phyloP scores from a whole-genome alignment of 2,329 filamentous ascomycete genomes.

The Pseudogymnoascus sp. region DNA sequence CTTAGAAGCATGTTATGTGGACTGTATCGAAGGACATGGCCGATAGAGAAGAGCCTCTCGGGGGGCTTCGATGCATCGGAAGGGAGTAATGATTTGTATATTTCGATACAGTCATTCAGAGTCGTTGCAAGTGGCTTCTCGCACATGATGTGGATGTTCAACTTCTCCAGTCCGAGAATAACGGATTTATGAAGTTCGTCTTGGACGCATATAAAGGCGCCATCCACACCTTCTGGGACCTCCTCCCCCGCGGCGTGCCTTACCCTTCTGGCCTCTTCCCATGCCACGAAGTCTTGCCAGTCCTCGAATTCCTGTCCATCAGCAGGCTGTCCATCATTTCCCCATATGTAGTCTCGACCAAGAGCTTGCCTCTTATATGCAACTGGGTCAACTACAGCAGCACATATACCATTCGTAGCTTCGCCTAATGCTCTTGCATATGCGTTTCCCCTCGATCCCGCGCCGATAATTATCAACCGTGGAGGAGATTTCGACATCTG shows the following conservation, averaged over 20 bases:
- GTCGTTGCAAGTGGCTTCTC: slow-evolving; percentile 89
- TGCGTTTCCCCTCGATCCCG: slow-evolving; percentile 68
- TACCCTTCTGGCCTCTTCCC: slow-evolving; percentile 57
- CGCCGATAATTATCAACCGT: slow-evolving; percentile 73
- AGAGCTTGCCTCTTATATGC: slow-evolving; percentile 68
- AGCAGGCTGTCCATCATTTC: slow-evolving; percentile 34
- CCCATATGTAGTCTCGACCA: slow-evolving; percentile 69
- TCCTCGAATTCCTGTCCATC: slow-evolving; percentile 63
- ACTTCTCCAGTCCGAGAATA: slow-evolving; percentile 62
- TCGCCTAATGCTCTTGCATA: slow-evolving; percentile 65
- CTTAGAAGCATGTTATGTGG: slow-evolving; percentile 85
- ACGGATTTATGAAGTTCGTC: slow-evolving; percentile 86
- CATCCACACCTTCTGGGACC: slow-evolving; percentile 39
- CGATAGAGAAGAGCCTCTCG: slow-evolving; percentile 70
- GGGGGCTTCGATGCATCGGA: slow-evolving; percentile 29
- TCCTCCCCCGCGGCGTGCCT: slow-evolving; percentile 42
- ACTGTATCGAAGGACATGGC: slow-evolving; percentile 88
- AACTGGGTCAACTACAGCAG: slow-evolving; percentile 75
- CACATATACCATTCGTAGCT: slow-evolving; percentile 61
- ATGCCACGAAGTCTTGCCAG: slow-evolving; percentile 71
- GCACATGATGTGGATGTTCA: slow-evolving; percentile 78
- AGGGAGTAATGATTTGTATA: slow-evolving; percentile 53
- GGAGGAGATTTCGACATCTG: slow-evolving; percentile 41
- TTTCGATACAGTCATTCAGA: slow-evolving; percentile 68
- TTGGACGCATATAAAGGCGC: slow-evolving; percentile 65